phyloP scores from a whole-genome alignment of 176 grass and related monocot species.

The Ananas comosus region DNA sequence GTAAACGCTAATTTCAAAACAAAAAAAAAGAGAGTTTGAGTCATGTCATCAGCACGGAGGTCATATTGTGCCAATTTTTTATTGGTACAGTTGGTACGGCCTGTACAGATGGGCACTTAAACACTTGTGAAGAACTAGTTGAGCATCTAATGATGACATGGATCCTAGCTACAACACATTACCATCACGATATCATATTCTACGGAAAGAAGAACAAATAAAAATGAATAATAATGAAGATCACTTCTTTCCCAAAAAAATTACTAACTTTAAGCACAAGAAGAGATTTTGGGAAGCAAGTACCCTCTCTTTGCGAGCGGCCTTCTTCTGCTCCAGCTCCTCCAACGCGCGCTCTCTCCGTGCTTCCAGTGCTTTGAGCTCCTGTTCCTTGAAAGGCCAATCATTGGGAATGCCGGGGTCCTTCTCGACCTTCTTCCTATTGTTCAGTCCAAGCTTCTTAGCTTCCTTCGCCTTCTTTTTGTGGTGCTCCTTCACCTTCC shows the following conservation, averaged over 20 bases:
- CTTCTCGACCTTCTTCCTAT: slow-evolving; percentile 71
- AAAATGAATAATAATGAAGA: too few relatives aligned
- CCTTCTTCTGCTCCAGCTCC: slow-evolving; percentile 85
- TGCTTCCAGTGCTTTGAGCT: slow-evolving; percentile 74
- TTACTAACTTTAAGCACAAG: not conserved
- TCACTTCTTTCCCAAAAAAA: not conserved
- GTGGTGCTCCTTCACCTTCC: slow-evolving; percentile 94
- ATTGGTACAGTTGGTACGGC: too few relatives aligned
- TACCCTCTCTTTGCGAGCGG: slow-evolving; percentile 85
- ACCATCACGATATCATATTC: too few relatives aligned
- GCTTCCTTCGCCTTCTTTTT: slow-evolving; percentile 82
- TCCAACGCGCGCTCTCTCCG: slow-evolving; percentile 51
- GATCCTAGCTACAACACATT: too few relatives aligned
- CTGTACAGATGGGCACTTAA: too few relatives aligned
- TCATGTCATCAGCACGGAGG: too few relatives aligned
- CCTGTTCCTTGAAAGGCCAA: slow-evolving; percentile 95
- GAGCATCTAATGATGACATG: too few relatives aligned
- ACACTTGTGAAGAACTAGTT: too few relatives aligned
- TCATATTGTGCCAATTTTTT: too few relatives aligned
- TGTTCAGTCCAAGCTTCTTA: slow-evolving; percentile 34
- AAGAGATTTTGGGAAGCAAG: not conserved
- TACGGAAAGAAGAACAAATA: too few relatives aligned
- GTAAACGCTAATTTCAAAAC: too few relatives aligned
- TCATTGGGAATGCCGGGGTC: slow-evolving; percentile 95
- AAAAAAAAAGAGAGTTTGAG: too few relatives aligned